Base-by-base conservation (phyloP, 2,329 filamentous ascomycete genomes). In the Xenoacremonium recifei region DNA sequence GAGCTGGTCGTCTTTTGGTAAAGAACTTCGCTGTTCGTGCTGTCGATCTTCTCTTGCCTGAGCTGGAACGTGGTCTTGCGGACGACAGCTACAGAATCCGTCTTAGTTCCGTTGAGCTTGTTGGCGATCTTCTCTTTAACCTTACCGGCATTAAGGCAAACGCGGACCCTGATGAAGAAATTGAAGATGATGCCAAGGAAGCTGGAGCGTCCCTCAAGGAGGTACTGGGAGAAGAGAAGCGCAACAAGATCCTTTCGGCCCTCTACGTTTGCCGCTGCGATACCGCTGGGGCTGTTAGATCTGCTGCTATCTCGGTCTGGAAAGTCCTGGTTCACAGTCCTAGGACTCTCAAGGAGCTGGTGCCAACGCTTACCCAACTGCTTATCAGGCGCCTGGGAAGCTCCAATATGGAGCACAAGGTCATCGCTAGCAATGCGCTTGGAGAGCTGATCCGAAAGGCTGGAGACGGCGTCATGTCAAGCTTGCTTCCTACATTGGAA, bases 11-110 rank as follows among this genome's bases (percentile, higher is more conserved):
- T 49, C 77, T 99, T 30, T 77, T 99, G 40, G 95, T 99, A 64
- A 99, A 99, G 76, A 99, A 99, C 68, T 99, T 99, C 65, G 90
- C 95, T 19, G 87, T 90, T 39, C 88, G 91, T 60, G 89, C 93
- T 27, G 95, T 99, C 38, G 95, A 99, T 61, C 79, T 99, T 15
- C 76, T 99, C 15, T 77, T 99, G 42, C 93, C 93, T 6, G 93
- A 99, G 65, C 79, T 99, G 49, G 93, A 99, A 70, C 87, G 93
- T 54, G 93, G 93, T 63, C 78, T 99, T 51, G 92, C 91, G n/a
- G 92, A 99, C 64, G 89, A 97, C 66, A 99, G 82, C 69, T 93
- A 97, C 68, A 89, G 93, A 58, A 99, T 99, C 59, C 88, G 93
- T 74, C 85, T 99, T 64, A 97, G 92, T 66, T 99, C 95, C 35